Base-by-base conservation (phyloP, 495 filamentous ascomycete species). In the Penicillium pancosmium region DNA sequence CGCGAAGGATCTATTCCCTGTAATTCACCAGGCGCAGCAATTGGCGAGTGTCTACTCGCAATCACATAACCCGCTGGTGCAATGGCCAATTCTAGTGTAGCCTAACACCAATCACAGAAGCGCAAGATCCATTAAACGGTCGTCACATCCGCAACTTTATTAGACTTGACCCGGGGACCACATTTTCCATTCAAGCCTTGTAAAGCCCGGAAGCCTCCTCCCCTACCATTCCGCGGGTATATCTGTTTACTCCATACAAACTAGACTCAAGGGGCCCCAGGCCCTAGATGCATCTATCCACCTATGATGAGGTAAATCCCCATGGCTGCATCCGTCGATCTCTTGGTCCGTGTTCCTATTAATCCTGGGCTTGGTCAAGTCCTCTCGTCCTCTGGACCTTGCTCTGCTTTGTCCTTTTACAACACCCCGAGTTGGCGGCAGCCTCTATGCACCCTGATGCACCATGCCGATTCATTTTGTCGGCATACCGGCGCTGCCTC, bases 361-460 rank as follows among this genome's bases (percentile, higher is more conserved):
- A 50, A 41, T 5, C 1, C n/a, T 36, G 15, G 49, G 8, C 27
- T 7, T 31, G 27, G 4, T 6, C 27, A 9, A 31, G 27, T 31
- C 27, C 27, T 31, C 27, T 31, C 27, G 27, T 31, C 27, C 5
- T 31, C 27, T 31, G 5, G 27, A 31, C 8, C 4, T 31, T 38
- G 15, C 23, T 38, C 23, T 46, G 21, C 19, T 27, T 58, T 52
- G 31, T 2, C 5, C 10, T 19, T 46, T n/a, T 38, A 13, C 36
- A 38, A 38, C 36, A 38, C 27, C 27, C 8, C 27, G 5, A 31
- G 1, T 31, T 8, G 5, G 27, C 27, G 8, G 12, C 36, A 38
- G 36, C 5, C 36, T 53, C 52, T 31, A 66, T 68, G 63, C 63
- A 68, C 27, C 52, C 52, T 10, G 2, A 38, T 38, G 12, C 36